Base-by-base conservation (phyloP, 305 asterid species). In the Rubia balearica region DNA sequence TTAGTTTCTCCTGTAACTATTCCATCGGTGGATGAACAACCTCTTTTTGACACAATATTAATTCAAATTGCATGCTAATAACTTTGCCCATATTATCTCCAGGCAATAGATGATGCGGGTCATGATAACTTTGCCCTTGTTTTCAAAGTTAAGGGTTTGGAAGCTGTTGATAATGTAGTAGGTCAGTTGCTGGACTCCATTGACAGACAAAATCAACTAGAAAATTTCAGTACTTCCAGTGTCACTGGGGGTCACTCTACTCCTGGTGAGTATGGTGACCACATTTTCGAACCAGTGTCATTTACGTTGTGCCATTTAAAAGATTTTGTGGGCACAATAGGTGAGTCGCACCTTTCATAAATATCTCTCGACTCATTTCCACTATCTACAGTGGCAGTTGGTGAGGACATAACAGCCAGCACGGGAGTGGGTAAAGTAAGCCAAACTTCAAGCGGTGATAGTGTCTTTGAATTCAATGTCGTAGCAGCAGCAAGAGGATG, bases 241-340 rank as follows among this genome's bases (percentile, higher is more conserved):
- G 94, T 87, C 42, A 59, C 64, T 57, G 36, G 36, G 14, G 98
- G 90, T 75, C 98, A 93, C 70, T 93, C 98, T 30, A 93, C 98
- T 51, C 98, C 98, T 12, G 98, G 90, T 60, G 98, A 93, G 74
- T 93, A 89, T 56, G 98, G 97, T n/a, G 98, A 93, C 83, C 98
- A 93, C 88, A 93, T 97, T 87, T 90, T 91, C 59, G 97, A 93
- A 85, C 92, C 97, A 0, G 97, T 93, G 74, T 97, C 97, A 0
- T 90, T 90, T 68, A 46, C 96, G 17, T 65, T 90, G 51, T 93
- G 98, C 73, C 82, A 84, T 60, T 70, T 93, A 77, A 85, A 83
- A 73, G 97, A 93, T 81, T 91, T 89, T 76, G 90, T 88, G 46
- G 88, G 81, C 38, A 86, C 92, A 61, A 42, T 82, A 38, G 97